Conservation (phyloP, 257 asterid species). For the Craterostigma plantagineum region DNA sequence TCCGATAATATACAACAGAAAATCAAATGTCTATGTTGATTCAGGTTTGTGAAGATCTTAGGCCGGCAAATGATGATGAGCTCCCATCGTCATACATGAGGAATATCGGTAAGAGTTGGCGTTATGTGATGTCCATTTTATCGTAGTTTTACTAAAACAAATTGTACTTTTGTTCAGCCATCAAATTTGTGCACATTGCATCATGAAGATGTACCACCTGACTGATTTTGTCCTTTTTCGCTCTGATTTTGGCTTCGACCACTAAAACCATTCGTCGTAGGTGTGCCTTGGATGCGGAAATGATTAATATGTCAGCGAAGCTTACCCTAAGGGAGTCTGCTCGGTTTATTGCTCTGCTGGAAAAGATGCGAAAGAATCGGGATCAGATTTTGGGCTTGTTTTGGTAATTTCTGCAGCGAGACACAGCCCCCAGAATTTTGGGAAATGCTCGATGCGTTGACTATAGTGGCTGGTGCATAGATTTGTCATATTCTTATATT, state of each 20-base stretch:
- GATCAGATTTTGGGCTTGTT: constrained; percentile 75
- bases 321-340: constrained; percentile 76
- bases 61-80: constrained; percentile 86
- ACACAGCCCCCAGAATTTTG: constrained; percentile 93
- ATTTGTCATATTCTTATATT: background rate
- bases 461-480: background rate
- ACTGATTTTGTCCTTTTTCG: too few species aligned
- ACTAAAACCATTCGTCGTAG: constrained; percentile 22
- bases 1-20: too few species aligned
- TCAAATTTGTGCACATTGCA: too few species aligned
- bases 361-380: constrained; percentile 76
- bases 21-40: constrained; percentile 7
- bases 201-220: too few species aligned
- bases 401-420: constrained; percentile 85
- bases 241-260: constrained; percentile 11
- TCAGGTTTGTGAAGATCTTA: constrained; percentile 51
- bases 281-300: constrained; percentile 72
- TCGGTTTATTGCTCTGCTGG: constrained; percentile 71
- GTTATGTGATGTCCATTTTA: constrained; percentile 7
- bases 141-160: too few species aligned
- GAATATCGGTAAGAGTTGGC: constrained; percentile 50
- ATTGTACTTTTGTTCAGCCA: too few species aligned
- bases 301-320: constrained; percentile 68
- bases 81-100: constrained; percentile 75
- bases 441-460: constrained; percentile 16